Evolutionary conservation across 2,329 filamentous ascomycete genomes (phyloP).

Genomic region (Penicillium polonicum): DNA sequence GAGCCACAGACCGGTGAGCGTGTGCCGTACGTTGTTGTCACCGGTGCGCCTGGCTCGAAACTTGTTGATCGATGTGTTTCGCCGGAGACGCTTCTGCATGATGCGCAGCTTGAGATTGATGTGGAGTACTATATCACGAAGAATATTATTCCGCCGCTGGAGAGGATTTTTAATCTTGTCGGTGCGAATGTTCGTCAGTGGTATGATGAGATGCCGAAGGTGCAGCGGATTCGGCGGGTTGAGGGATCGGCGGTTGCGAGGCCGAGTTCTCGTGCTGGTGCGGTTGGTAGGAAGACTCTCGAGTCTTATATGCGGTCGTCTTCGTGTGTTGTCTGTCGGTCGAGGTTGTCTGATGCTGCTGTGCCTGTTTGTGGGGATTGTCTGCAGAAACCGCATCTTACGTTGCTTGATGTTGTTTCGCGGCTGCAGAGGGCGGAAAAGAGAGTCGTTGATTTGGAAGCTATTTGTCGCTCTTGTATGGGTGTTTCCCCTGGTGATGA

Average conservation of each 20-base stretch:
- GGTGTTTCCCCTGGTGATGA: slow-evolving; percentile 70
- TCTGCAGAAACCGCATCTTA: slow-evolving; percentile 47
- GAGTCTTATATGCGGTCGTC: slow-evolving; percentile 88
- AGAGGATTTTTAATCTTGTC: slow-evolving; percentile 94
- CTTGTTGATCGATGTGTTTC: slow-evolving; percentile 87
- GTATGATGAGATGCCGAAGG: slow-evolving; percentile 96
- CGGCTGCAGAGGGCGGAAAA: slow-evolving; percentile 64
- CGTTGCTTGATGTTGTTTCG: slow-evolving; percentile 63
- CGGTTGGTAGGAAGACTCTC: slow-evolving; percentile 65
- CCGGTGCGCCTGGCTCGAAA: slow-evolving; percentile 79
- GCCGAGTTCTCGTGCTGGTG: slow-evolving; percentile 9
- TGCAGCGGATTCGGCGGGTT: slow-evolving; percentile 71
- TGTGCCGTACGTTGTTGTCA: slow-evolving; percentile 89
- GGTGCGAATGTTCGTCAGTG: slow-evolving; percentile 86
- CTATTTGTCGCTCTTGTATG: slow-evolving; percentile 77
- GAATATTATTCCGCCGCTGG: slow-evolving; percentile 90
- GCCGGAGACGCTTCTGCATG: slow-evolving; percentile 76
- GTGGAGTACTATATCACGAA: slow-evolving; percentile 97
- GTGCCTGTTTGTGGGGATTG: slow-evolving; percentile 45
- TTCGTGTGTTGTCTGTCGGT: slow-evolving; percentile 73
- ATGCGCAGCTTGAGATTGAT: slow-evolving; percentile 77
- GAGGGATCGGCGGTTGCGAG: slow-evolving; percentile 38
- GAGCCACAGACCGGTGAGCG: slow-evolving; percentile 95
- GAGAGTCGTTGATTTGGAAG: slow-evolving; percentile 62
- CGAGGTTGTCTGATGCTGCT: slow-evolving; percentile 52